Conservation (phyloP, 208 protist species). For the Trypanosoma cruzi region DNA sequence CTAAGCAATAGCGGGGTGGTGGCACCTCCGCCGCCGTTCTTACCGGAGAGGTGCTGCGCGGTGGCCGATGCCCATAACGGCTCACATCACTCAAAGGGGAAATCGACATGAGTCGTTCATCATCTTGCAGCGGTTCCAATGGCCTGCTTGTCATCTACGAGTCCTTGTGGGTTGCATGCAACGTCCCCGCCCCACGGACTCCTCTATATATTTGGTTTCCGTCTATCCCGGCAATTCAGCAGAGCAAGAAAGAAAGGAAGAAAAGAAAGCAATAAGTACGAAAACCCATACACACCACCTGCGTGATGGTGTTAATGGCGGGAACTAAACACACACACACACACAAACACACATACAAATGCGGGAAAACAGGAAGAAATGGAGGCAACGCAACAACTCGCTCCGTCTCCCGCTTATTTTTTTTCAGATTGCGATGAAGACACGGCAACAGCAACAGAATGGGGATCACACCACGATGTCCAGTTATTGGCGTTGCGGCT, state of each 20-base stretch:
- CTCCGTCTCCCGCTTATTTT: neutral
- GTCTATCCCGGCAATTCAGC: neutral
- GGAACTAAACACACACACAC: slow-evolving; percentile 2
- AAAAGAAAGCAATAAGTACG: neutral
- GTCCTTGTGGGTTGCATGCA: neutral
- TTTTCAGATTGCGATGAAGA: neutral
- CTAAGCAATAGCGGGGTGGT: neutral
- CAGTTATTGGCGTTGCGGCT: slow-evolving; percentile 65
- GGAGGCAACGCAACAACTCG: slow-evolving; percentile 1
- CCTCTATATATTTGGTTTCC: neutral
- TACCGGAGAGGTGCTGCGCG: neutral
- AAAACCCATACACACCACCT: neutral
- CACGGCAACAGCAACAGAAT: neutral
- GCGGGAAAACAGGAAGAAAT: neutral
- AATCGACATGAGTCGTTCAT: slow-evolving; percentile 11
- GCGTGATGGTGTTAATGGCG: neutral
- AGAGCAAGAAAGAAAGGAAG: neutral
- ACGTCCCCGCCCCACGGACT: neutral
- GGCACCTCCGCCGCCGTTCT: neutral
- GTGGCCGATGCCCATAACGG: neutral
- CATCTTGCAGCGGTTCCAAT: neutral
- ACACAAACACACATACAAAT: slow-evolving; percentile 5
- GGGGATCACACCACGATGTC: slow-evolving; percentile 23
- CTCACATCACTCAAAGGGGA: slow-evolving; percentile 4
- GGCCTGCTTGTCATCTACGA: neutral